Percentiles rank a stretch among this genome's conserved stretches.
Conservation (phyloP, 192 early-diverging fungal species). For the Linnemannia zychae region DNA sequence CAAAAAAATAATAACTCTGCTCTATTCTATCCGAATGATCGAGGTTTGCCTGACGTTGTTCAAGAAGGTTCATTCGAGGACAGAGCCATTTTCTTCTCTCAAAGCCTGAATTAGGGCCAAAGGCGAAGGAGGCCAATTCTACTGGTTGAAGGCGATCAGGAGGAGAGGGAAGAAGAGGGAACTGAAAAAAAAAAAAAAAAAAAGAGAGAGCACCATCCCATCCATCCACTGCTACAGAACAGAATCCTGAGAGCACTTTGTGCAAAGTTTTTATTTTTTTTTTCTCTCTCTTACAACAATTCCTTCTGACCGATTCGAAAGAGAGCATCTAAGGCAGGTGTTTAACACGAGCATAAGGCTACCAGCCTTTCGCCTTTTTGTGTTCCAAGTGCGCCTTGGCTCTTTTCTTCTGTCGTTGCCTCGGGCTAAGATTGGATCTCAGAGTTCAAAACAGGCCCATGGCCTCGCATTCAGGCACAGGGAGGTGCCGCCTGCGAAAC, state of each 20-base stretch:
- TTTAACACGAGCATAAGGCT: neutral
- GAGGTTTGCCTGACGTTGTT: neutral
- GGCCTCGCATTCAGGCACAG: neutral
- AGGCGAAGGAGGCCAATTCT: neutral
- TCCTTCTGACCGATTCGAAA: slow-evolving; percentile 8
- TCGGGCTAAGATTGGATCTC: slow-evolving; percentile 14
- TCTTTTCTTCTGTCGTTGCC: neutral
- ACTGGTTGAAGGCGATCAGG: neutral
- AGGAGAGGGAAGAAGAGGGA: neutral
- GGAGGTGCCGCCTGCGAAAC: neutral
- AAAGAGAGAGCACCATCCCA: neutral
- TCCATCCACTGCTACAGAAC: neutral
- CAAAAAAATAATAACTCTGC: neutral
- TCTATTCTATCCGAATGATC: slow-evolving; percentile 1
- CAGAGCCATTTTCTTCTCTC: neutral
- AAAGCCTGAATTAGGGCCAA: neutral
- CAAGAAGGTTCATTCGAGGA: neutral
- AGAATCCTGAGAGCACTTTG: slow-evolving; percentile 7
- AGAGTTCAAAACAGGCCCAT: neutral
- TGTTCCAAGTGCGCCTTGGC: neutral
- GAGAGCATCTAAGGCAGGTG: slow-evolving; percentile 6
- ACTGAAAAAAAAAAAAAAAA: neutral
- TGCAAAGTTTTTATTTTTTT: neutral
- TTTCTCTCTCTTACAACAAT: neutral
- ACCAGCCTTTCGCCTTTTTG: slow-evolving; percentile 1